A percentile compares a stretch with the other conserved stretches of the same genome.
These are phyloP conservation scores for Arthroderma sp. DNA, from an alignment of 2,329 filamentous ascomycete genomes.

Conservation along the genomic window DNA sequence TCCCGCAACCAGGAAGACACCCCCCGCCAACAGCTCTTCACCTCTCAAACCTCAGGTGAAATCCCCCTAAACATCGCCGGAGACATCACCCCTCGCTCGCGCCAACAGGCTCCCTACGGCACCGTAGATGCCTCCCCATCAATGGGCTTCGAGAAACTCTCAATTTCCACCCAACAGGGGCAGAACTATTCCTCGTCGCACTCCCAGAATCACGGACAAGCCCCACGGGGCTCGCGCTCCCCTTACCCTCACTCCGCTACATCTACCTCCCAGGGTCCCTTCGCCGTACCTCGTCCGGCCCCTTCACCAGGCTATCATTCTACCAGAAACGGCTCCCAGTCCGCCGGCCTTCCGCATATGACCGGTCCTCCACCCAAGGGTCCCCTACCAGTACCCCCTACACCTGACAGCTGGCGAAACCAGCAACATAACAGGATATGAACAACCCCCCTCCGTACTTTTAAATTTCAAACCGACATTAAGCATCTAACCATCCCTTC, in stretches of 20 bases:
- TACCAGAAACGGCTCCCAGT: constrained; percentile 23
- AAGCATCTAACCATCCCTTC: no score
- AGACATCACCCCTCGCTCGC: constrained; percentile 15
- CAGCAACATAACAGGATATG: constrained; percentile 4
- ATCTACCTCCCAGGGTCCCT: constrained; percentile 9
- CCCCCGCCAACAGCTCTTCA: constrained; percentile 41
- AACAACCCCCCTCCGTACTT: background rate
- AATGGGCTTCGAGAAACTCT: constrained; percentile 35
- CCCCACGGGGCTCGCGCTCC: constrained; percentile 1
- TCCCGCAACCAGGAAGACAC: constrained; percentile 28
- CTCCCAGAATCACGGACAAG: background rate
- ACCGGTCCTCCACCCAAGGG: constrained; percentile 47
- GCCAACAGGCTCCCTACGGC: background rate
- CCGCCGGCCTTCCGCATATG: constrained; percentile 54
- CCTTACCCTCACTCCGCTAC: constrained; percentile 8
- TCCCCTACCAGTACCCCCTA: constrained; percentile 47
- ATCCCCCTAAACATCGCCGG: constrained; percentile 46
- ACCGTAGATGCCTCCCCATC: constrained; percentile 21
- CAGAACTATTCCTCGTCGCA: constrained; percentile 1
- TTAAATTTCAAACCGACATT: background rate
- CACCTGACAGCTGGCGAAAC: constrained; percentile 3
- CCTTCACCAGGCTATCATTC: constrained; percentile 9
- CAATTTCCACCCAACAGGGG: constrained; percentile 19
- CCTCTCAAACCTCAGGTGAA: constrained; percentile 59
- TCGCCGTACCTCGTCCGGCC: constrained; percentile 10